Base-by-base conservation (phyloP, 345 rosid genomes). In the Fremontodendron californicum region DNA sequence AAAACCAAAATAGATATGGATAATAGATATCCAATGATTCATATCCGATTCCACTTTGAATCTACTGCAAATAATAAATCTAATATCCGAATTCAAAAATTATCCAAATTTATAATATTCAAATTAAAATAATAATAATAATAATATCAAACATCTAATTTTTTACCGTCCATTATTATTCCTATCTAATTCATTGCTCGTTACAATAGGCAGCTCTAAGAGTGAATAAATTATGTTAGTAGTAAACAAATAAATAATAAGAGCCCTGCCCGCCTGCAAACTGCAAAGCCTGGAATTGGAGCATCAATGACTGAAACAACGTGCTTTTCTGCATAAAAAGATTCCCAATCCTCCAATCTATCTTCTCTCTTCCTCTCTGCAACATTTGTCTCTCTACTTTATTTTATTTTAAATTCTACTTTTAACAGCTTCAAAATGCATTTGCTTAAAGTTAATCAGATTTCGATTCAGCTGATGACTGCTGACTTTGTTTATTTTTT, bases 221-320 rank as follows among this genome's bases (percentile, higher is more conserved):
- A 6, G 46, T 43, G 13, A 43, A 2, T 2, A 11, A 45, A 40
- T 15, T 13, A 49, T 15, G 2, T 48, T 48, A 16, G 27, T 7
- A 37, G 18, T 39, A 0, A 65, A 39, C 0, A 33, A 13, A 11
- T 58, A 43, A 3, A 15, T 42, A 55, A 55, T 9, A 9, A 27
- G 1, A 23, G 29, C 15, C 12, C 27, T 49, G 21, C 10, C 55
- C 18, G 61, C 61, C 61, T 55, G 61, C 64, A n/a, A n/a, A n/a
- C 76, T 73, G 76, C 76, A 55, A 73, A 51, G 62, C 45, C 75
- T 52, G 76, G 40, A 18, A 35, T 51, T n/a, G 71, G 48, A 64
- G 61, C 64, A 73, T 37, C 76, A 73, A 73, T 73, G 66, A 55
- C 39, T 73, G 76, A 73, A 73, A 73, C 48, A 73, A 73, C 76